Evolutionary conservation across 2,329 filamentous ascomycete genomes (phyloP).

Genomic region (Aspergillus glaucus): DNA sequence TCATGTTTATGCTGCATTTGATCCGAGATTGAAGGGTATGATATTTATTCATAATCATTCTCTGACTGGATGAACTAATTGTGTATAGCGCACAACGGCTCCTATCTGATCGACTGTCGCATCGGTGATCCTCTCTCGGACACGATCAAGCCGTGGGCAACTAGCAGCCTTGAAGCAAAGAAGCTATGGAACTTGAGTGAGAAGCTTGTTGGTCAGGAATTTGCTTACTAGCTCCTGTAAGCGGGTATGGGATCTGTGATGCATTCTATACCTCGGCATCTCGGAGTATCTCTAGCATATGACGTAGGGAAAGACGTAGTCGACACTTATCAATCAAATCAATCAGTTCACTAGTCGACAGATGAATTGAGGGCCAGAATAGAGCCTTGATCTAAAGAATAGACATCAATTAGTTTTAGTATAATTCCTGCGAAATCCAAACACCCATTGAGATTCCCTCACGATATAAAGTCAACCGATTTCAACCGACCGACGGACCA

Average conservation of each 20-base stretch:
- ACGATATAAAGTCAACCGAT: conserved; percentile 4
- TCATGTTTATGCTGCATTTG: conserved; percentile 28
- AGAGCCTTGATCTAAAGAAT: not conserved
- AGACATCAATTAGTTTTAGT: too few relatives aligned
- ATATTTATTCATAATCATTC: not conserved
- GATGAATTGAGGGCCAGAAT: conserved; percentile 2
- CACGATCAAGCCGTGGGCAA: conserved; percentile 22
- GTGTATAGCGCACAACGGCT: conserved; percentile 23
- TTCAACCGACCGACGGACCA: conserved; percentile 10
- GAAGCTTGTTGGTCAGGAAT: conserved; percentile 36
- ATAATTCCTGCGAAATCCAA: too few relatives aligned
- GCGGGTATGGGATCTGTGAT: not conserved
- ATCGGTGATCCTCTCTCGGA: conserved; percentile 31
- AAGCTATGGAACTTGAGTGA: conserved; percentile 45
- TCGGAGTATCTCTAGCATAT: too few relatives aligned
- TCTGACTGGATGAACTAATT: conserved; percentile 3
- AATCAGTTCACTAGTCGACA: not conserved
- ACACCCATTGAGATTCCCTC: not conserved
- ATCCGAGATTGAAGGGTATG: conserved; percentile 16
- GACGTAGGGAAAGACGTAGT: not conserved
- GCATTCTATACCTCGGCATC: not conserved
- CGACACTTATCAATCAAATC: not conserved
- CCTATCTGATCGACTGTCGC: conserved; percentile 40
- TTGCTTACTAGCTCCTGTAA: conserved; percentile 14
- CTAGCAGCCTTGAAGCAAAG: conserved; percentile 28